Evolutionary conservation across 108 stramenopile species (phyloP).

Genomic region (Cyclotella cryptica): DNA sequence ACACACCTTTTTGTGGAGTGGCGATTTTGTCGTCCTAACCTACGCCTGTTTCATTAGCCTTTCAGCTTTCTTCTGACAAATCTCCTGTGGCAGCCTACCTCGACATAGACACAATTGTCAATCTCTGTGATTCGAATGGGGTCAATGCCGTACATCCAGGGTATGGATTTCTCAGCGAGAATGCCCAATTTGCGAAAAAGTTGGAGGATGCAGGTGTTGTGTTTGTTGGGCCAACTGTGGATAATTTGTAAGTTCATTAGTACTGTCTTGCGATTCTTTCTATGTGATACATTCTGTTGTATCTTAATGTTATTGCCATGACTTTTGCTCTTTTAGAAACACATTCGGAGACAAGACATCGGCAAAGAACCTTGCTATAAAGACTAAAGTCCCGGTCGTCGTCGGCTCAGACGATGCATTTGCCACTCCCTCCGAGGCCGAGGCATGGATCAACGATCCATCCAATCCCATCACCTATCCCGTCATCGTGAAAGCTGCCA

Average conservation of each 20-base stretch:
- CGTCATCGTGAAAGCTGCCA: slow-evolving; percentile 96
- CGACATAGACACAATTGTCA: slow-evolving; percentile 82
- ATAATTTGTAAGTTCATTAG: slow-evolving; percentile 62
- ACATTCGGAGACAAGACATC: slow-evolving; percentile 93
- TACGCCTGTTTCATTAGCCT: slow-evolving; percentile 5
- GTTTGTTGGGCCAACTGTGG: slow-evolving; percentile 95
- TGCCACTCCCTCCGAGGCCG: slow-evolving; percentile 78
- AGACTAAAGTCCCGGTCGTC: slow-evolving; percentile 88
- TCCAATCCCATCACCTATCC: slow-evolving; percentile 85
- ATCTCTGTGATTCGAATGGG: slow-evolving; percentile 81
- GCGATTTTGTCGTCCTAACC: not conserved
- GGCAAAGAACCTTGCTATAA: slow-evolving; percentile 89
- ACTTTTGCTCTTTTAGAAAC: slow-evolving; percentile 13
- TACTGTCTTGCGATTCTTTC: not conserved
- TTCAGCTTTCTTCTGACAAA: slow-evolving; percentile 30
- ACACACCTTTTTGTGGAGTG: not conserved
- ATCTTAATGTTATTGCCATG: not conserved
- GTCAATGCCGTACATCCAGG: slow-evolving; percentile 92
- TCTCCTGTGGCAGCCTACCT: slow-evolving; percentile 96
- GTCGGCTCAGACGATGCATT: slow-evolving; percentile 92
- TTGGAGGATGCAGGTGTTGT: slow-evolving; percentile 77
- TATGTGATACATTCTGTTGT: not conserved
- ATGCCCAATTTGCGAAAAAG: slow-evolving; percentile 79
- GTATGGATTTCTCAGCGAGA: slow-evolving; percentile 94
- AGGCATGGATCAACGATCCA: slow-evolving; percentile 77